Base-by-base conservation (phyloP, 257 asterid species). In the Penstemon davidsonii region DNA sequence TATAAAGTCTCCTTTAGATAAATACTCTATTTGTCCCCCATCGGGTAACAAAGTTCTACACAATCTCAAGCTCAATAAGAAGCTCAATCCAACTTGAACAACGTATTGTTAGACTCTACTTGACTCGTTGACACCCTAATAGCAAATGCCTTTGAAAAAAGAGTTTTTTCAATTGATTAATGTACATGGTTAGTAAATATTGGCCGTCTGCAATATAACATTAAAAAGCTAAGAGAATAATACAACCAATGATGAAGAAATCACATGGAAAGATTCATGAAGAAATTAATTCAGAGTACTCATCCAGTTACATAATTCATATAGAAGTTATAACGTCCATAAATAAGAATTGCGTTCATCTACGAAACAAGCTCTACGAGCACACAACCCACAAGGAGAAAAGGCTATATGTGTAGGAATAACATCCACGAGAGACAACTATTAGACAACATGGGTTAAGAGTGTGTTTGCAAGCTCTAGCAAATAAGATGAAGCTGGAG, bases 371-470 rank as follows among this genome's bases (percentile, higher is more conserved):
- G 41, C 51, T n/a, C 39, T 10, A 7, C 13, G 25, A 47, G 50
- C 49, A 54, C 6, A 42, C 7, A 15, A 57, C 18, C 44, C 72
- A 33, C 8, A 19, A 5, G 1, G 6, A 57, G 46, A 25, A 59
- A 46, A 37, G 59, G 51, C 50, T 57, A 19, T n/a, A 68, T 38
- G 44, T 12, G 12, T 12, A 45, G 47, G 46, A 46, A 44, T 67
- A 56, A 41, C 47, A 59, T 69, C 59, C 38, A 38, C 10, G 53
- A 47, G 58, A 58, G 47, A 40, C 55, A 62, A 62, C 41, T 44
- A 13, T 44, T 45, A 19, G 66, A 18, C 53, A 8, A 36, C 13
- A 61, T 40, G 9, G 47, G 33, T 25, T 25, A 25, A 25, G 33
- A 25, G 33, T 25, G 33, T 25, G 33, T 25, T 25, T 25, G 33